Conservation (phyloP, 495 filamentous ascomycete species). For the Staphylotrichum longicolle region DNA sequence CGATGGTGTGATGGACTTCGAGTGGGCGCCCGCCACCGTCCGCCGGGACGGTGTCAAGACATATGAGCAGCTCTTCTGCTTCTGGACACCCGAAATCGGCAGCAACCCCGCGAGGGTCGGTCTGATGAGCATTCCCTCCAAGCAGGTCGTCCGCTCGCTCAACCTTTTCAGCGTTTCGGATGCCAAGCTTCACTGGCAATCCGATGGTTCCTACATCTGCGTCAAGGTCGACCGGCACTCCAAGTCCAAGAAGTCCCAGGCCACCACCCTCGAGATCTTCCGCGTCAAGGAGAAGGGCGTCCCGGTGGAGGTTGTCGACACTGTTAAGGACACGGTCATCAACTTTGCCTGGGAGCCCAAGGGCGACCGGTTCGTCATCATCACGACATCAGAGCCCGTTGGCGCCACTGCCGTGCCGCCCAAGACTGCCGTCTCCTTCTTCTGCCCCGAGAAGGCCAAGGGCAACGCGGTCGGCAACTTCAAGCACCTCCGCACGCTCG, state of each 20-base stretch:
- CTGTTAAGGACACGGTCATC: constrained; percentile 94
- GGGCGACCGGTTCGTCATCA: constrained; percentile 93
- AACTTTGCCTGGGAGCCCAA: constrained; percentile 99
- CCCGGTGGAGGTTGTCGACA: constrained; percentile 95
- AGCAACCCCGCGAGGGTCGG: constrained; percentile 97
- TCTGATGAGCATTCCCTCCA: constrained; percentile 92
- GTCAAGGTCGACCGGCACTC: constrained; percentile 98
- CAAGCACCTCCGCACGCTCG: constrained; percentile 86
- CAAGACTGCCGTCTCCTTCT: constrained; percentile 93
- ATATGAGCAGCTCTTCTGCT: constrained; percentile 94
- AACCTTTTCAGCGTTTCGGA: constrained; percentile 98
- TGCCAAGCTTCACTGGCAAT: constrained; percentile 97
- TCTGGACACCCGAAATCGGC: constrained; percentile 98
- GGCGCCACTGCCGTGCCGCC: constrained; percentile 76
- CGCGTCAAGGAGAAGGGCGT: constrained; percentile 94
- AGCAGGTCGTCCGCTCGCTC: constrained; percentile 85
- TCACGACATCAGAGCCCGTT: constrained; percentile 84
- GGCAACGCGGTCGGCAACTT: constrained; percentile 77
- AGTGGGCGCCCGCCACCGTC: constrained; percentile 86
- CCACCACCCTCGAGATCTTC: constrained; percentile 98
- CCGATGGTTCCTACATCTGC: constrained; percentile 86
- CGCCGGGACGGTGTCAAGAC: constrained; percentile 76
- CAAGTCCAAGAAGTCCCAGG: constrained; percentile 96
- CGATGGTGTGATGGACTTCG: constrained; percentile 94
- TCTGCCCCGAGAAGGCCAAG: constrained; percentile 91